phyloP scores from a whole-genome alignment of 2,329 filamentous ascomycete species.

The Trichoderma atroviride region DNA sequence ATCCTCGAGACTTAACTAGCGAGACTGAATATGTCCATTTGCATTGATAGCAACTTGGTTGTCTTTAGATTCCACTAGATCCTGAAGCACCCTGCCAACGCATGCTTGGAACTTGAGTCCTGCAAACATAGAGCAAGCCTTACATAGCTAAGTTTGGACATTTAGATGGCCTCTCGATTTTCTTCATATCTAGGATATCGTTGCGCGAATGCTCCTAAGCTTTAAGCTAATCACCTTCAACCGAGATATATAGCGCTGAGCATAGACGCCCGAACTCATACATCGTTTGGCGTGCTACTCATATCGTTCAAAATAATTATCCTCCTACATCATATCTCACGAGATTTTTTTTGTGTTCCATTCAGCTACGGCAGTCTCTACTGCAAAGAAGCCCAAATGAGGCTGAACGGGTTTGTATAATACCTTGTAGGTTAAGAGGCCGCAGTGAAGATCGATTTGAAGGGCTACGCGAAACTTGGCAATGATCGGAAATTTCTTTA shows the following conservation, averaged over 20 bases:
- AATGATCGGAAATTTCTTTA: background rate
- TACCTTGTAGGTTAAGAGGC: background rate
- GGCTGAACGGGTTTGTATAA: background rate
- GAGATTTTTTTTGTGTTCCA: background rate
- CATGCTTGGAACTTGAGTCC: background rate
- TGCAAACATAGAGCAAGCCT: background rate
- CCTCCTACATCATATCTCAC: background rate
- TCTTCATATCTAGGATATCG: background rate
- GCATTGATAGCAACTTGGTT: background rate
- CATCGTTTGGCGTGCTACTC: background rate
- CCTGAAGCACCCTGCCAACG: background rate
- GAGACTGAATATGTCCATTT: background rate
- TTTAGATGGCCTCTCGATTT: background rate
- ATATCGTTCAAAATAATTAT: too few species aligned
- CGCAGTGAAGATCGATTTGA: background rate
- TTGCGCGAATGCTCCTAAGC: background rate
- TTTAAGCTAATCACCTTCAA: background rate
- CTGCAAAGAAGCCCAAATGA: background rate
- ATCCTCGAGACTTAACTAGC: too few species aligned
- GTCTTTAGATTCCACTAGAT: background rate
- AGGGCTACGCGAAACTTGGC: background rate
- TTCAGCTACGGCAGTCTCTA: background rate
- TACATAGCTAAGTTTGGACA: too few species aligned
- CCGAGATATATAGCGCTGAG: background rate
- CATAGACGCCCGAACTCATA: background rate